These are phyloP conservation scores for Coniochaeta sp. DNA, from an alignment of 2,329 filamentous ascomycete species.

Conservation along the genomic window DNA sequence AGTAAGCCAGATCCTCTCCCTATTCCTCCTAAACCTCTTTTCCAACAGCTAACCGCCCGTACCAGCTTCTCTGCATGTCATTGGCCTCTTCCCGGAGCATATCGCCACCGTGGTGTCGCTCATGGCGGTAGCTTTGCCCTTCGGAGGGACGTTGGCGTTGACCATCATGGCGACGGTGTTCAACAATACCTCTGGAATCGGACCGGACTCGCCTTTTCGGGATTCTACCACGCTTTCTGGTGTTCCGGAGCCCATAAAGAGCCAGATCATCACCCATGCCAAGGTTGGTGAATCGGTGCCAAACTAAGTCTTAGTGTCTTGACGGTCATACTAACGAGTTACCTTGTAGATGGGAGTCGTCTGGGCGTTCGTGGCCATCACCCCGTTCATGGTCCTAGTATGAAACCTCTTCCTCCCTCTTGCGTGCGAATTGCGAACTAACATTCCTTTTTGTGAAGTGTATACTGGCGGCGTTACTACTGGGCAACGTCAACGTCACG, in stretches of 20 bases:
- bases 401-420: not conserved
- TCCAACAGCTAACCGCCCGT: not conserved
- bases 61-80: slow-evolving; percentile 47
- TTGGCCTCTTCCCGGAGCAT: slow-evolving; percentile 51
- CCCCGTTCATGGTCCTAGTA: slow-evolving; percentile 44
- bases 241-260: not conserved
- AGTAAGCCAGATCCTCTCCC: not conserved
- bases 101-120: slow-evolving; percentile 53
- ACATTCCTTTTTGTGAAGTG: slow-evolving; percentile 6
- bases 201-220: slow-evolving; percentile 9
- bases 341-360: slow-evolving; percentile 40
- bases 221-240: slow-evolving; percentile 26
- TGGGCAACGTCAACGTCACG: slow-evolving; percentile 25
- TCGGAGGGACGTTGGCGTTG: slow-evolving; percentile 58
- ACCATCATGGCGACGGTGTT: slow-evolving; percentile 64
- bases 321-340: not conserved
- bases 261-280: slow-evolving; percentile 4
- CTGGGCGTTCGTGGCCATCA: slow-evolving; percentile 55
- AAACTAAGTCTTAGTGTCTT: not conserved
- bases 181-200: slow-evolving; percentile 39
- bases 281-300: slow-evolving; percentile 7
- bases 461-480: slow-evolving; percentile 16
- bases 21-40: not conserved
- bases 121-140: slow-evolving; percentile 49
- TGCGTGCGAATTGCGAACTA: not conserved